Percentiles rank a stretch among this genome's conserved stretches.
These are phyloP conservation scores for Mucor mucedo DNA, from an alignment of 371 early-diverging fungal species.

Conservation along the genomic window DNA sequence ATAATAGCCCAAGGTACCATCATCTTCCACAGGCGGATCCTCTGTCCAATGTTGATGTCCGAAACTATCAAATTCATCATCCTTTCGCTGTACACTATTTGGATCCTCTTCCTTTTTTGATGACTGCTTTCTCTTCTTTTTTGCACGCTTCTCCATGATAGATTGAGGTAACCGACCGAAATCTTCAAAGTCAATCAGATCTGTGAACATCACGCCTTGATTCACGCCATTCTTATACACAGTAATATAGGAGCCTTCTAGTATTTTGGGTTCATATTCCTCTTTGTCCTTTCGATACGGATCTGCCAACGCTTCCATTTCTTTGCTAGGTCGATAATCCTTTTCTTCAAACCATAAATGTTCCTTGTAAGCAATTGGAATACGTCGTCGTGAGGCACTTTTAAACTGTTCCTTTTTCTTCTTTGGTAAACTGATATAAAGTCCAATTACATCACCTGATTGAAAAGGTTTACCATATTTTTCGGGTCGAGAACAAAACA, in stretches of 20 bases:
- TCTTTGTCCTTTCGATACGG: constrained; percentile 37
- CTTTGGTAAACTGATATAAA: constrained; percentile 65
- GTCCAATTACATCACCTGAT: constrained; percentile 74
- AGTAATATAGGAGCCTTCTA: constrained; percentile 56
- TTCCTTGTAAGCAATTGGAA: constrained; percentile 67
- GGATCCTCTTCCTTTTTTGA: constrained; percentile 29
- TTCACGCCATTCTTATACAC: constrained; percentile 72
- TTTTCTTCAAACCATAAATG: constrained; percentile 72
- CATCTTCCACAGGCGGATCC: constrained; percentile 64
- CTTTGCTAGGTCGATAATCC: constrained; percentile 64
- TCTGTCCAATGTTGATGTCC: constrained; percentile 49
- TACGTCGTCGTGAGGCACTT: constrained; percentile 58
- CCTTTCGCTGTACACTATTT: constrained; percentile 24
- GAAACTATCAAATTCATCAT: constrained; percentile 41
- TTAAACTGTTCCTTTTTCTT: constrained; percentile 45
- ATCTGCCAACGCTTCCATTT: constrained; percentile 57
- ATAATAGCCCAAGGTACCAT: constrained; percentile 74
- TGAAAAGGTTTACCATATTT: constrained; percentile 66
- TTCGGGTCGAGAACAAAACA: constrained; percentile 63
- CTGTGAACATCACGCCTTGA: constrained; percentile 68
- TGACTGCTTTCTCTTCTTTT: constrained; percentile 44
- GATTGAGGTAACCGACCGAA: constrained; percentile 52
- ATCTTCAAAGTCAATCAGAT: constrained; percentile 60
- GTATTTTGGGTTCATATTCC: constrained; percentile 40
- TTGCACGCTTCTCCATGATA: constrained; percentile 38